Evolutionary conservation across 768 basidiomycete species (phyloP).

Genomic region (Coprinopsis sp.): DNA sequence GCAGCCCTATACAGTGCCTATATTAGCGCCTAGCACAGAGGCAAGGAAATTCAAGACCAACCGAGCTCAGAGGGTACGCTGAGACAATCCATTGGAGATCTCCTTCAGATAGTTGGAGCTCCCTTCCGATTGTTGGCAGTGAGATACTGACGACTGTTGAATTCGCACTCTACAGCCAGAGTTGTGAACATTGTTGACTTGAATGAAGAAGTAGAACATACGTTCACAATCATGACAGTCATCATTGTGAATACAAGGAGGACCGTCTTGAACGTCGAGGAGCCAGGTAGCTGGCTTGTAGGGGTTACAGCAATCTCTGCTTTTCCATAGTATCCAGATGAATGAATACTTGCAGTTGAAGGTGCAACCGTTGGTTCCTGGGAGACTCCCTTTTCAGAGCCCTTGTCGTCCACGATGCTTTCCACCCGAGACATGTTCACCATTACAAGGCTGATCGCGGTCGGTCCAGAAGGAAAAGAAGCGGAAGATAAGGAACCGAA

Average conservation of each 20-base stretch:
- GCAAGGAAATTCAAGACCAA: constrained; percentile 18
- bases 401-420: too few relatives aligned
- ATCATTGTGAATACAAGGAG: constrained; percentile 32
- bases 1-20: constrained; percentile 52
- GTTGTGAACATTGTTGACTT: too few relatives aligned
- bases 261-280: constrained; percentile 9
- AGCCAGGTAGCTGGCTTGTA: too few relatives aligned
- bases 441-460: too few relatives aligned
- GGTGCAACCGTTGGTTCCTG: too few relatives aligned
- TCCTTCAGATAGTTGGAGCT: constrained; percentile 44
- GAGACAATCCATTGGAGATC: constrained; percentile 64
- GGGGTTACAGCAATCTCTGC: too few relatives aligned
- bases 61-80: constrained; percentile 65
- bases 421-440: too few relatives aligned
- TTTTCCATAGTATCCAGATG: too few relatives aligned
- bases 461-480: too few relatives aligned
- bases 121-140: constrained; percentile 46
- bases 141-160: constrained; percentile 47
- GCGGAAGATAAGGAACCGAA: too few relatives aligned
- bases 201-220: constrained; percentile 11
- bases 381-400: too few relatives aligned
- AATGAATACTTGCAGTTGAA: too few relatives aligned
- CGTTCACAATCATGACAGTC: constrained; percentile 34
- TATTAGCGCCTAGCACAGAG: background rate
- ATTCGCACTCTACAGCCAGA: constrained; percentile 42